Evolutionary conservation across 345 rosid species (phyloP).

Genomic region (Populus simonii): DNA sequence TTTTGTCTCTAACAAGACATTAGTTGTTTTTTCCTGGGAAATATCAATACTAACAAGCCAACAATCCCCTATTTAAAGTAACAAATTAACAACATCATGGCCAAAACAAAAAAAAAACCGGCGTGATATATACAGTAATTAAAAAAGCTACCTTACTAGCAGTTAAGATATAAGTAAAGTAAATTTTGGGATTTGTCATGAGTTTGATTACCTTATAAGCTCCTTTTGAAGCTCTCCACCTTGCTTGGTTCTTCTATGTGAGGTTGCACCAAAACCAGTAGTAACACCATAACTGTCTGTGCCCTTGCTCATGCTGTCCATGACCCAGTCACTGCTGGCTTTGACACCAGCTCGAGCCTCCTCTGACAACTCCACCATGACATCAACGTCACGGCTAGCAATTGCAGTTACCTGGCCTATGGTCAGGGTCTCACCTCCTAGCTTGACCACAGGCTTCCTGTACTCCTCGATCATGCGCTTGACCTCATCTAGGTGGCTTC

Average conservation of each 20-base stretch:
- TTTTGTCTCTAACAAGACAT: not conserved
- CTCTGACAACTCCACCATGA: conserved; percentile 22
- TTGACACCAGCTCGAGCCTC: conserved; percentile 11
- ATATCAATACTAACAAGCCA: not conserved
- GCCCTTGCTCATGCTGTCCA: conserved; percentile 22
- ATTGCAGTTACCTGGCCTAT: conserved; percentile 72
- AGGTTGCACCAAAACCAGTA: conserved; percentile 31
- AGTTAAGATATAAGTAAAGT: not conserved
- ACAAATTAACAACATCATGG: not conserved
- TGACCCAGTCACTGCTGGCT: conserved; percentile 33
- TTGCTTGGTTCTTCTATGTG: conserved; percentile 28
- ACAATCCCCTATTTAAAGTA: not conserved
- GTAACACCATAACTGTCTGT: conserved; percentile 34
- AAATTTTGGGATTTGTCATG: not conserved
- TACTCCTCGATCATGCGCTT: conserved; percentile 66
- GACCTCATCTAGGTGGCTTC: conserved; percentile 85
- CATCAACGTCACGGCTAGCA: conserved; percentile 25
- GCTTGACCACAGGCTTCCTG: conserved; percentile 49
- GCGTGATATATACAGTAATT: not conserved
- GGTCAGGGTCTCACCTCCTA: conserved; percentile 71
- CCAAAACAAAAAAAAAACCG: not conserved
- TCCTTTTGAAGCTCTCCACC: conserved; percentile 28
- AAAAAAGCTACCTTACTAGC: not conserved
- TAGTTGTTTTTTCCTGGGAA: not conserved
- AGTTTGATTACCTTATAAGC: conserved; percentile 19